Percentiles rank a stretch among this genome's conserved stretches.
These are phyloP conservation scores for Zanthoxylum bungeanum DNA, from an alignment of 345 rosid species.

Conservation along the genomic window DNA sequence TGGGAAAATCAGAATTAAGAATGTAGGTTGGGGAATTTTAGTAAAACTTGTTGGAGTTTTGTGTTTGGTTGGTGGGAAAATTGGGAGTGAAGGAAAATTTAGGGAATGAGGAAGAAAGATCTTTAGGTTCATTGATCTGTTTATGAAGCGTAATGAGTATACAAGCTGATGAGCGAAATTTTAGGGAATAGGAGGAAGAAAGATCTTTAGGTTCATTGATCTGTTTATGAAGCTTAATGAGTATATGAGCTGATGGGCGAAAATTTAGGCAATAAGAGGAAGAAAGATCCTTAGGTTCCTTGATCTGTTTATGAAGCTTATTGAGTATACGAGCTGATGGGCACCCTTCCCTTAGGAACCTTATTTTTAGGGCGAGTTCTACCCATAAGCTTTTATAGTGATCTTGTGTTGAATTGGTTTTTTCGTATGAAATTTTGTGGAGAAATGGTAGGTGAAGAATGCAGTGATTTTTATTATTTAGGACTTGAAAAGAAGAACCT, in stretches of 20 bases:
- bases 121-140: not conserved
- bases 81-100: not conserved
- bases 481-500: not conserved
- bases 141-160: no score
- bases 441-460: not conserved
- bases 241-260: no score
- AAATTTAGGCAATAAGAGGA: no score
- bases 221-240: no score
- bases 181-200: no score
- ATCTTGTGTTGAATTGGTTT: not conserved
- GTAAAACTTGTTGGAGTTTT: not conserved
- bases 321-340: not conserved
- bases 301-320: no score
- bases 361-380: not conserved
- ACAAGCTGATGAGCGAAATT: no score
- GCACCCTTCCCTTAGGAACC: not conserved
- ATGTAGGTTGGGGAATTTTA: not conserved
- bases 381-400: not conserved
- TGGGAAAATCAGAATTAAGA: not conserved
- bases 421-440: not conserved
- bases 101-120: not conserved
- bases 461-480: not conserved
- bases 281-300: no score
- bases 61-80: conserved; percentile 10
- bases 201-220: no score